These are phyloP conservation scores for Picochlorum sp. DNA, from an alignment of 139 green algal species.

Conservation along the genomic window DNA sequence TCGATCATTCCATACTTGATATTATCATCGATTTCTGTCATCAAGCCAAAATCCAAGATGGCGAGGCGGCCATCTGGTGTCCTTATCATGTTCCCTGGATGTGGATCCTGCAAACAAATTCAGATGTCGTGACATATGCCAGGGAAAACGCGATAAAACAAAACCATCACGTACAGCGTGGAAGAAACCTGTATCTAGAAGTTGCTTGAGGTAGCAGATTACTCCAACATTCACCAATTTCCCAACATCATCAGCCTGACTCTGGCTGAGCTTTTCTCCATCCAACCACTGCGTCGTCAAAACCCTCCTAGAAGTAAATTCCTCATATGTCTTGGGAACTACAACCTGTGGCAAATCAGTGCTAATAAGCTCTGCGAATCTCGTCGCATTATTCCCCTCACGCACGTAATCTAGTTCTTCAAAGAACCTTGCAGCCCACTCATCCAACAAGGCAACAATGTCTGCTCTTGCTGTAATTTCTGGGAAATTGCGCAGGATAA, in stretches of 20 bases:
- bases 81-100: slow-evolving; percentile 89
- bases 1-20: slow-evolving; percentile 99
- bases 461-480: slow-evolving; percentile 54
- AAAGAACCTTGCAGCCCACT: slow-evolving; percentile 96
- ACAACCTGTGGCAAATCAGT: slow-evolving; percentile 95
- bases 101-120: slow-evolving; percentile 40
- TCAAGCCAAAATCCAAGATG: slow-evolving; percentile 95
- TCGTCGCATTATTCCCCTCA: slow-evolving; percentile 77
- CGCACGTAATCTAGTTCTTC: slow-evolving; percentile 97
- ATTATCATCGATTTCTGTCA: slow-evolving; percentile 71
- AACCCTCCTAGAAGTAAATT: slow-evolving; percentile 77
- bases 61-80: slow-evolving; percentile 90
- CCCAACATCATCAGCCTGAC: slow-evolving; percentile 77
- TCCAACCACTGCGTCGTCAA: slow-evolving; percentile 82
- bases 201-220: slow-evolving; percentile 97
- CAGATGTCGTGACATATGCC: not conserved
- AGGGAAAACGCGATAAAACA: not conserved
- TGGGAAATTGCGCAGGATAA: slow-evolving; percentile 53
- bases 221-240: slow-evolving; percentile 93
- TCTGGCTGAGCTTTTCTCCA: slow-evolving; percentile 74
- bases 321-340: slow-evolving; percentile 75
- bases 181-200: slow-evolving; percentile 79
- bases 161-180: slow-evolving; percentile 21
- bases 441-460: slow-evolving; percentile 91
- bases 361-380: slow-evolving; percentile 80